Evolutionary conservation across 805 yeast species (phyloP), one percentile per base, ranked within the genome.

Genomic region (Teunomyces stri): DNA sequence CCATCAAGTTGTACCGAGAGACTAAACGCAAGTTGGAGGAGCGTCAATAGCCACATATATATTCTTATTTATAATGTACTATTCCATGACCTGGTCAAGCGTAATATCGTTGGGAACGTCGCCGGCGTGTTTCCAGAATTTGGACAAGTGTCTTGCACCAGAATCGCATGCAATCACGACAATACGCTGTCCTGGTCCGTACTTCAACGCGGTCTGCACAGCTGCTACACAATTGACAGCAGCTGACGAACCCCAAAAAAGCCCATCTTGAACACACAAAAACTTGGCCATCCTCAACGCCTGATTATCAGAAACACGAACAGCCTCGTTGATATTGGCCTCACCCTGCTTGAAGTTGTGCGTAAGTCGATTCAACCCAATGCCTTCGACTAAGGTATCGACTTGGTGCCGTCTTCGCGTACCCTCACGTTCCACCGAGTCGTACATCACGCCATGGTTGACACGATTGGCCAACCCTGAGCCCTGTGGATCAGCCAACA

Each of bases 401-500:
- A 92, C 98, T 66, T 92, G 99, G 64, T 94, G 98, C 55, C 99
- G 73, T 60, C 97, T 77, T 56, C 98, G 75, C 0, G 94, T 87
- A 1, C 99, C 99, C 68, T 92, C 99, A 54, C 79, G 84, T 65
- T 92, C 99, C 6, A 81, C 90, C 2, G 75, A 53, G 57, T 91
- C 96, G 64, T 89, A 92, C 97, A 94, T 90, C 3, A 92, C 98
- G 1, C 97, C 98, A 59, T 70, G 82, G 58, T 88, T 88, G 44
- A 92, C 80, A 50, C 96, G 71, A 67, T 92, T 89, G 60, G 77
- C 87, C 52, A 94, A 78, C 0, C 99, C 99, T 12, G 94, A 84
- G 0, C 99, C 99, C 59, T 89, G 97, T 0, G 98, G 98, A 65
- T 92, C 99, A 0, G 97, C 96, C 27, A 94, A 69, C 2, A 88